These are phyloP conservation scores for Leucosporidium scottii DNA, from an alignment of 768 basidiomycete genomes.

Conservation along the genomic window DNA sequence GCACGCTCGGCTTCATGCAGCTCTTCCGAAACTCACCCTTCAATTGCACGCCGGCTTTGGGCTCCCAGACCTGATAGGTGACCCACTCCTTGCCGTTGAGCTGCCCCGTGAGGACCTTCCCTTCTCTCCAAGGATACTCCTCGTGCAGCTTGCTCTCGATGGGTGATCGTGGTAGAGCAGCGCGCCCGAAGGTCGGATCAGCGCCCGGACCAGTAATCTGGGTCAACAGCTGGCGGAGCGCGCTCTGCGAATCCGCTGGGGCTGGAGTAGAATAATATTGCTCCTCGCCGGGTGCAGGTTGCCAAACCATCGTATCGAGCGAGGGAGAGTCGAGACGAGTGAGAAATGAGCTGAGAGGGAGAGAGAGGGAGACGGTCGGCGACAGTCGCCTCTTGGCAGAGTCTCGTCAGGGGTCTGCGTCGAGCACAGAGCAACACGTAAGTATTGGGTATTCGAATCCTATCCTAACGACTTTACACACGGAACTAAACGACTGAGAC, in stretches of 20 bases:
- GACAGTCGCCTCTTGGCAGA: background rate
- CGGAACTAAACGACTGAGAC: background rate
- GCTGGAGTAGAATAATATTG: constrained; percentile 19
- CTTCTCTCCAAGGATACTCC: constrained; percentile 13
- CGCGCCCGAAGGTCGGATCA: constrained; percentile 30
- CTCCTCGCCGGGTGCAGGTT: background rate
- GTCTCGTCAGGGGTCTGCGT: background rate
- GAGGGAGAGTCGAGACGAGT: background rate
- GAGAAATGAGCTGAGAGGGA: background rate
- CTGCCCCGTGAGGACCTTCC: constrained; percentile 8
- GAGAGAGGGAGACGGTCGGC: background rate
- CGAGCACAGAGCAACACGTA: background rate
- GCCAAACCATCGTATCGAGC: constrained; percentile 11
- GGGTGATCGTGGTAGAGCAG: constrained; percentile 14
- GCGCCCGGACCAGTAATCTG: background rate
- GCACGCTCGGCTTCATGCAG: too few species aligned
- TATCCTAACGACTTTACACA: background rate
- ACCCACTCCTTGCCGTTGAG: constrained; percentile 19
- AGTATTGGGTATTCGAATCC: background rate
- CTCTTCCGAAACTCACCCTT: constrained; percentile 14
- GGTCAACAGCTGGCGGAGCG: constrained; percentile 7
- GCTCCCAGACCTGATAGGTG: constrained; percentile 35
- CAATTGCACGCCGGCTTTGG: background rate
- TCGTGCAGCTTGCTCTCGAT: constrained; percentile 15
- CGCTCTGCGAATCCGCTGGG: background rate